Base-by-base conservation (phyloP, 257 asterid species). In the Solanum chaucha region DNA sequence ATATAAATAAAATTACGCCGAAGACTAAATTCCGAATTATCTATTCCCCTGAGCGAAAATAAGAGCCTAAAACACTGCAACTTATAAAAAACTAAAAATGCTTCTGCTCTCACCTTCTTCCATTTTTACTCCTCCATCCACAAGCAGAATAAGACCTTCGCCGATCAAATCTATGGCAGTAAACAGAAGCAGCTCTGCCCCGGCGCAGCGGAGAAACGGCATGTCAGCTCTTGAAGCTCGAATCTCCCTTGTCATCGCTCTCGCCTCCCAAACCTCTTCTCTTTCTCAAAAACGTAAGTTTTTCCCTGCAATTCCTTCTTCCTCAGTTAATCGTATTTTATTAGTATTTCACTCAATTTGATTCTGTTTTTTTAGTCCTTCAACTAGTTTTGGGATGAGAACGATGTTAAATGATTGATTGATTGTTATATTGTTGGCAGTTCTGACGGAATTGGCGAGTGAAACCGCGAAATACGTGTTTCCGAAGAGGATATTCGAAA, bases 181-280 rank as follows among this genome's bases (percentile, higher is more conserved):
- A n/a, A 86, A 89, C 3, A 87, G 88, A 83, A 89, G 88, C 26
- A 86, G 85, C 65, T 71, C 86, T 51, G 51, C 78, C n/a, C 74
- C 81, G 35, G 64, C 81, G 28, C 88, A 67, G 74, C 85, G 74
- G 65, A 81, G 85, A 81, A 77, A 77, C 51, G 6, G 89, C 59
- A 85, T 89, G 85, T 89, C 95, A 10, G 89, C 93, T 72, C 17
- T 89, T 12, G 95, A 96, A 89, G 83, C 96, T 77, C 93, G 98
- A 24, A 55, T 94, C 74, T 96, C 98, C 22, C 98, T 96, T 71
- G 90, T 96, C 86, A 51, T 90, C 41, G 99, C 99, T 73, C 93
- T 96, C n/a, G 97, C 97, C 26, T 90, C 93, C 36, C 99, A 96
- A 82, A 88, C 97, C 58, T 89, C 92, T 71, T 85, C 93, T 24